A percentile compares a stretch with the other conserved stretches of the same genome.
Evolutionary conservation across 148 eudicot genomes (phyloP).

Genomic region (Amaranthus palmeri): DNA sequence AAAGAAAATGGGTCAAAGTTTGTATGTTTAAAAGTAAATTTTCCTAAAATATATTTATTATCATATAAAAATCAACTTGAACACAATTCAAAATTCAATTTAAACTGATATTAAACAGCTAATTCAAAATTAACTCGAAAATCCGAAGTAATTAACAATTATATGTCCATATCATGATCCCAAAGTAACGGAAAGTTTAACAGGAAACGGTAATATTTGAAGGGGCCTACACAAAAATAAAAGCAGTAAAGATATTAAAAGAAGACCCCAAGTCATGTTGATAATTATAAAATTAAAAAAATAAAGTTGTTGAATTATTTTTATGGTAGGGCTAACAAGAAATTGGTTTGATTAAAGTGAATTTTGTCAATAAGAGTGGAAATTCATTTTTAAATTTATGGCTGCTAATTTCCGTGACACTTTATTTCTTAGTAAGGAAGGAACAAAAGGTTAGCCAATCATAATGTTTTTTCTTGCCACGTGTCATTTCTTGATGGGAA

Average conservation of each 20-base stretch:
- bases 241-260: not conserved
- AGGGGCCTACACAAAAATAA: not conserved
- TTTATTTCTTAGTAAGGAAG: conserved; percentile 27
- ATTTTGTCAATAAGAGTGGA: conserved; percentile 14
- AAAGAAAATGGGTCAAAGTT: too few relatives aligned
- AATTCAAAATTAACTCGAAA: too few relatives aligned
- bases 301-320: conserved; percentile 21
- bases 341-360: conserved; percentile 27
- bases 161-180: not conserved
- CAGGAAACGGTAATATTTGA: conserved; percentile 22
- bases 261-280: conserved; percentile 10
- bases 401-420: conserved; percentile 19
- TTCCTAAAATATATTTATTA: too few relatives aligned
- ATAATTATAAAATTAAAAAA: not conserved
- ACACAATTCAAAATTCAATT: too few relatives aligned
- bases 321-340: conserved; percentile 22
- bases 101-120: too few relatives aligned
- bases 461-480: not conserved
- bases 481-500: not conserved
- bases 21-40: too few relatives aligned
- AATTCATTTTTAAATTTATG: conserved; percentile 15
- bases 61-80: too few relatives aligned
- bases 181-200: conserved; percentile 21
- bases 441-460: conserved; percentile 24
- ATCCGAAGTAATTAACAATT: too few relatives aligned